Percentiles rank a stretch among this genome's conserved stretches.
Evolutionary conservation across 768 basidiomycete genomes (phyloP).

Genomic region (Trametes punicea): DNA sequence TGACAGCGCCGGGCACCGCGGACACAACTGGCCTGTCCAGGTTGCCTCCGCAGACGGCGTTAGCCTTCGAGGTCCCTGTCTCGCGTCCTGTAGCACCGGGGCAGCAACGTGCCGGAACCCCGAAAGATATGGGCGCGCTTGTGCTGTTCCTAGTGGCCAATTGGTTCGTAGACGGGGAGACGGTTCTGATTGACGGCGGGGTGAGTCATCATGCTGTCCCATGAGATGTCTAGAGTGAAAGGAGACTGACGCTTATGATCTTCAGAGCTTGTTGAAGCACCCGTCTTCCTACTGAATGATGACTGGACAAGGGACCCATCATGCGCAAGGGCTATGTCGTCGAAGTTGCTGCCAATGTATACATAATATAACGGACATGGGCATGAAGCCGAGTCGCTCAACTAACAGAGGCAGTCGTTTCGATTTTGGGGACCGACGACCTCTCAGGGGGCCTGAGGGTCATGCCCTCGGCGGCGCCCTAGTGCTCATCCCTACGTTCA

Average conservation of each 20-base stretch:
- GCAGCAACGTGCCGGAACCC: constrained; percentile 28
- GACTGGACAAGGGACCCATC: too few relatives aligned
- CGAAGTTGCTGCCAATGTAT: too few relatives aligned
- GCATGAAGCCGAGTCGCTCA: too few relatives aligned
- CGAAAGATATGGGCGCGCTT: constrained; percentile 41
- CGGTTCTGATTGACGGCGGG: constrained; percentile 47
- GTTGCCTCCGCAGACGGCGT: constrained; percentile 10
- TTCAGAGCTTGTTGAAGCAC: constrained; percentile 36
- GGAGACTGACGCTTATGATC: background rate
- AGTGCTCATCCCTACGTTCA: too few relatives aligned
- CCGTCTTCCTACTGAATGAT: constrained; percentile 34
- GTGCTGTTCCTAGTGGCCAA: constrained; percentile 44
- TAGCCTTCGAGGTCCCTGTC: constrained; percentile 36
- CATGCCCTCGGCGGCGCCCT: too few relatives aligned
- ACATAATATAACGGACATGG: too few relatives aligned
- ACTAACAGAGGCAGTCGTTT: too few relatives aligned
- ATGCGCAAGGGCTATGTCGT: too few relatives aligned
- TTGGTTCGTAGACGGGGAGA: constrained; percentile 46
- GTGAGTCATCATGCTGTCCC: constrained; percentile 31
- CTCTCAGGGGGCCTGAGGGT: too few relatives aligned
- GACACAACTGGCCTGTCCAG: constrained; percentile 28
- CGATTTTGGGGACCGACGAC: too few relatives aligned
- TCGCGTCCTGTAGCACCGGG: constrained; percentile 24
- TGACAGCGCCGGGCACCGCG: constrained; percentile 28
- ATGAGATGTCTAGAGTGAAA: background rate